Evolutionary conservation across 2,329 filamentous ascomycete genomes (phyloP), one percentile per base, ranked within the genome.

Genomic region (Dactylellina drechsleri): DNA sequence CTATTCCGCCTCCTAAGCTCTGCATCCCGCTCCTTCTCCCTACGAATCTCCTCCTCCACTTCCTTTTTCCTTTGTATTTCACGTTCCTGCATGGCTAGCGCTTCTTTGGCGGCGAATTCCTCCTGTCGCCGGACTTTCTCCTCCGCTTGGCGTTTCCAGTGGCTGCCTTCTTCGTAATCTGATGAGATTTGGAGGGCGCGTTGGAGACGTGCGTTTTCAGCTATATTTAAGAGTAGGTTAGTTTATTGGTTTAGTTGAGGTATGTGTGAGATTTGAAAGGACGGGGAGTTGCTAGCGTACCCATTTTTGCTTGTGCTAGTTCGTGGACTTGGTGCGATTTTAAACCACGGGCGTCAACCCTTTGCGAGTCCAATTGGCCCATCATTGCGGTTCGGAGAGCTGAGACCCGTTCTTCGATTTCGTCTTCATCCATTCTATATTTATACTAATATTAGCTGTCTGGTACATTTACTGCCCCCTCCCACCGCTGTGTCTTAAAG

Each of bases 321-420:
- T 98, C 95, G 84, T 99, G 95, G 18, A 98, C 93, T 83, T 98
- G 92, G 83, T 98, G 93, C 78, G 89, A 86, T 83, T 98, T 99
- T 77, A 98, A 86, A 8, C 87, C 86, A 78, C 85, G 87, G 64
- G 81, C 76, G 62, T 78, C 66, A 4, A 77, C 83, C 66, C 83
- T 81, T 65, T 82, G 84, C 61, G 84, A 82, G 65, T 86, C 84
- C 80, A 88, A 81, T 78, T 89, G 86, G 53, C 82, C 83, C 41
- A 86, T 82, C 43, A 96, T 84, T 79, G 88, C 88, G 79, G 86
- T 85, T 28, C 92, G 84, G 62, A 95, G 82, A 12, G 83, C 87
- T 77, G 89, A 88, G 80, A 91, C 92, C 77, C 87, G 86, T 57
- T 87, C 86, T 76, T 98, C 95, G 79, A 99, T 97, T 80, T 96